These are phyloP conservation scores for Erythrobasidium yunnanense DNA, from an alignment of 768 basidiomycete species.

Conservation along the genomic window DNA sequence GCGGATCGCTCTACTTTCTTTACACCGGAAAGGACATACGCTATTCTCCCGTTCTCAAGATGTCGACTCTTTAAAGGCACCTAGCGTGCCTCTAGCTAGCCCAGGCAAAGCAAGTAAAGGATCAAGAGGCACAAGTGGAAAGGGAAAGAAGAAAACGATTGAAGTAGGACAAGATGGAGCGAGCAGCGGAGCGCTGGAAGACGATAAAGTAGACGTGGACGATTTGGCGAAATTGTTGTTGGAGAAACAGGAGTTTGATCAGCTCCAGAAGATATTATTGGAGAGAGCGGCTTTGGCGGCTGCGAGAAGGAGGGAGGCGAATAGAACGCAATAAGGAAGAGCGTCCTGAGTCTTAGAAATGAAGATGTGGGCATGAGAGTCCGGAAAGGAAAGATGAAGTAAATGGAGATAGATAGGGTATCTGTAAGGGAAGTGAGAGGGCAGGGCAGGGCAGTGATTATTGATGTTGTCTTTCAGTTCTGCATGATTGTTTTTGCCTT, in stretches of 20 bases:
- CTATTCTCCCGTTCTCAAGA: background rate
- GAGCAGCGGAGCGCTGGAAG: too few species aligned
- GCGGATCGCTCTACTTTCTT: constrained; percentile 26
- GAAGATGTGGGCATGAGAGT: too few species aligned
- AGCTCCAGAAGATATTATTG: background rate
- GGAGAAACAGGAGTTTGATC: background rate
- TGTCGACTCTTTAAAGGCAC: background rate
- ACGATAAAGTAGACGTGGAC: background rate
- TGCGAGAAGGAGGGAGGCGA: background rate
- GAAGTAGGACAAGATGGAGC: background rate
- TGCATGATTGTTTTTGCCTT: too few species aligned
- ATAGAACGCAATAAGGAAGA: too few species aligned
- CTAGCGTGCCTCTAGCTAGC: background rate
- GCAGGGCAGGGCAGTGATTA: too few species aligned
- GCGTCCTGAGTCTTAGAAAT: too few species aligned
- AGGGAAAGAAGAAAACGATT: background rate
- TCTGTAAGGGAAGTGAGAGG: too few species aligned
- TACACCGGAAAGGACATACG: background rate
- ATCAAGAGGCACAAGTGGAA: background rate
- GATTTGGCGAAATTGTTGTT: background rate
- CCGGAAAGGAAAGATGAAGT: too few species aligned
- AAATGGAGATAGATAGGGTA: too few species aligned
- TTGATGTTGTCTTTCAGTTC: too few species aligned
- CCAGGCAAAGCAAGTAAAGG: background rate
- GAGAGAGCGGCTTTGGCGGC: background rate